A percentile compares a stretch with the other conserved stretches of the same genome.
Conservation (phyloP, 495 filamentous ascomycete species). For the Amniculicola lignicola region DNA sequence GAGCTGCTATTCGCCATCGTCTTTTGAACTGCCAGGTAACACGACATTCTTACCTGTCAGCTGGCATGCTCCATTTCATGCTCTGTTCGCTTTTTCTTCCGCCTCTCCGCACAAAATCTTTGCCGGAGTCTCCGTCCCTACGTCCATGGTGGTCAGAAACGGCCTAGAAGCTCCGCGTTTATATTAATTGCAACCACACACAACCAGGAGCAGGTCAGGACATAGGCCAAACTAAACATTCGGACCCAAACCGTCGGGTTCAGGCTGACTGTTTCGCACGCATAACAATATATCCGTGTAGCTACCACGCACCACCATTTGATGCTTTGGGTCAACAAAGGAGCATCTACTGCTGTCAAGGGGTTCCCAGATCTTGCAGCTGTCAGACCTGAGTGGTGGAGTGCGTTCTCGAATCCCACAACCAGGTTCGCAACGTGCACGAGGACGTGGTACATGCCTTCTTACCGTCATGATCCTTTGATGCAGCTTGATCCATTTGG, state of each 20-base stretch:
- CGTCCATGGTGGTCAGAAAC: conserved; percentile 15
- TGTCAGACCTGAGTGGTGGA: conserved; percentile 1
- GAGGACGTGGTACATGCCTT: background rate
- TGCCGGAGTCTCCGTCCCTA: background rate
- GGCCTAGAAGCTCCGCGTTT: conserved; percentile 3
- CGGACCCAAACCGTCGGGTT: background rate
- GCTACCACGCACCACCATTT: background rate
- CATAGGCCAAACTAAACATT: conserved; percentile 5
- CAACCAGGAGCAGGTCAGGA: background rate
- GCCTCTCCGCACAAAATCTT: background rate
- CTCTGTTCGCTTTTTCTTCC: background rate
- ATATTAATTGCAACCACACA: conserved; percentile 9
- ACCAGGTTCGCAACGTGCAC: conserved; percentile 4
- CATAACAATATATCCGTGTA: conserved; percentile 3
- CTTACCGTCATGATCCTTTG: background rate
- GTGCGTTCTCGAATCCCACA: conserved; percentile 6
- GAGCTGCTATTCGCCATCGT: background rate
- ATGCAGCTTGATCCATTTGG: background rate
- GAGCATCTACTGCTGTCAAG: background rate
- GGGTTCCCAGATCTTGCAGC: background rate
- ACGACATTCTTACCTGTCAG: conserved; percentile 21
- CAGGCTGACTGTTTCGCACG: background rate
- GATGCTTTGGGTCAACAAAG: background rate
- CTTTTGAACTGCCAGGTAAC: no score
- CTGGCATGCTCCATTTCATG: background rate